Conservation (phyloP, 2,329 filamentous ascomycete genomes). For the Fusarium fujikuroi region DNA sequence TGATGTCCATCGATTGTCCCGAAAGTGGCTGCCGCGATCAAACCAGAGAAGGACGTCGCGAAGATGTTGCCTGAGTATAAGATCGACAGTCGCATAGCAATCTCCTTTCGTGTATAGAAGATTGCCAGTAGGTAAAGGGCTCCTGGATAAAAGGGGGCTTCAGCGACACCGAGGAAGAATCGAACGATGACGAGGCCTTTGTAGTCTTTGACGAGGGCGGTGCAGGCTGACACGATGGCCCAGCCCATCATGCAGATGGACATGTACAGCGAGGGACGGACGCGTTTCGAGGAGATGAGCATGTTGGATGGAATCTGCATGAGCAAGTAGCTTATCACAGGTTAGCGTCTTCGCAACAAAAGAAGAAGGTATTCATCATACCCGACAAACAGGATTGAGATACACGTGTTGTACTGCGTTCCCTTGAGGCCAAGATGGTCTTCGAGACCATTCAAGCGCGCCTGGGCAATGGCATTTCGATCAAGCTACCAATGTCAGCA, state of each 20-base stretch:
- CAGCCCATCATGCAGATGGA: constrained; percentile 50
- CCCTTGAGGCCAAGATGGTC: constrained; percentile 60
- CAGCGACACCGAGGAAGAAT: constrained; percentile 59
- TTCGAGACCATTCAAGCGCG: constrained; percentile 63
- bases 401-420: constrained; percentile 48
- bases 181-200: constrained; percentile 51
- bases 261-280: constrained; percentile 58
- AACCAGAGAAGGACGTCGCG: constrained; percentile 54
- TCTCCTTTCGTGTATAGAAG: constrained; percentile 55
- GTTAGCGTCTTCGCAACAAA: not conserved
- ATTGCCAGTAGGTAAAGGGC: constrained; percentile 52
- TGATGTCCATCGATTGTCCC: constrained; percentile 44
- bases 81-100: constrained; percentile 47
- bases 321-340: constrained; percentile 26
- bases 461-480: constrained; percentile 67
- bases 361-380: constrained; percentile 24
- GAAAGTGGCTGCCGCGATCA: constrained; percentile 57
- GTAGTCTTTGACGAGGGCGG: constrained; percentile 55
- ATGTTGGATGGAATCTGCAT: constrained; percentile 54
- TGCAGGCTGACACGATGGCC: constrained; percentile 55
- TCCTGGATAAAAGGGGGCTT: constrained; percentile 65
- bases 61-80: constrained; percentile 47
- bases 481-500: constrained; percentile 50
- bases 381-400: constrained; percentile 53
- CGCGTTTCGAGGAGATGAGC: constrained; percentile 49